Conservation (phyloP, 176 grass and related monocot species). For the Chrysopogon serrulatus region DNA sequence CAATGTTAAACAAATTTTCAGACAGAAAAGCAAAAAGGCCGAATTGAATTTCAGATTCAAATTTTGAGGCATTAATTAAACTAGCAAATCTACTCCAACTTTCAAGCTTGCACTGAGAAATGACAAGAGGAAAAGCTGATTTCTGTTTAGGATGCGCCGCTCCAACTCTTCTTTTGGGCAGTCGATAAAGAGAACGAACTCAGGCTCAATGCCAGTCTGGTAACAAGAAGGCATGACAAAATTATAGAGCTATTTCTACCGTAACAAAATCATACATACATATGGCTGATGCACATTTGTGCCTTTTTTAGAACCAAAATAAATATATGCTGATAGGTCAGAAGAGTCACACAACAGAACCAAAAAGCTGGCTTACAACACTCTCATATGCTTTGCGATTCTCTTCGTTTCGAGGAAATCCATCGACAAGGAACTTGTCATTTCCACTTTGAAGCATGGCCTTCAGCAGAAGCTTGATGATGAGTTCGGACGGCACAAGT, state of each 20-base stretch:
- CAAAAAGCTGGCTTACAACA: constrained; percentile 38
- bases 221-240: not conserved
- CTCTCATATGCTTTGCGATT: constrained; percentile 54
- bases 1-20: no score
- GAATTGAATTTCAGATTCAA: no score
- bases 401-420: constrained; percentile 75
- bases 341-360: not conserved
- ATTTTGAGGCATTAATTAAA: no score
- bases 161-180: constrained; percentile 63
- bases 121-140: constrained; percentile 36
- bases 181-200: constrained; percentile 69
- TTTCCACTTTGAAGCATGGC: constrained; percentile 73
- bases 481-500: constrained; percentile 50
- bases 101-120: not conserved
- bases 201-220: constrained; percentile 62
- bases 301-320: not conserved
- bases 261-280: not conserved
- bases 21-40: no score
- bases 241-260: not conserved
- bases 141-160: constrained; percentile 38
- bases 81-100: no score
- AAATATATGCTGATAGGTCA: not conserved
- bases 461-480: constrained; percentile 54
- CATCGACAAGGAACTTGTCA: constrained; percentile 84
- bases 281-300: not conserved